phyloP scores from a whole-genome alignment of 2,329 filamentous ascomycete species.

The Parafenestella ontariensis region DNA sequence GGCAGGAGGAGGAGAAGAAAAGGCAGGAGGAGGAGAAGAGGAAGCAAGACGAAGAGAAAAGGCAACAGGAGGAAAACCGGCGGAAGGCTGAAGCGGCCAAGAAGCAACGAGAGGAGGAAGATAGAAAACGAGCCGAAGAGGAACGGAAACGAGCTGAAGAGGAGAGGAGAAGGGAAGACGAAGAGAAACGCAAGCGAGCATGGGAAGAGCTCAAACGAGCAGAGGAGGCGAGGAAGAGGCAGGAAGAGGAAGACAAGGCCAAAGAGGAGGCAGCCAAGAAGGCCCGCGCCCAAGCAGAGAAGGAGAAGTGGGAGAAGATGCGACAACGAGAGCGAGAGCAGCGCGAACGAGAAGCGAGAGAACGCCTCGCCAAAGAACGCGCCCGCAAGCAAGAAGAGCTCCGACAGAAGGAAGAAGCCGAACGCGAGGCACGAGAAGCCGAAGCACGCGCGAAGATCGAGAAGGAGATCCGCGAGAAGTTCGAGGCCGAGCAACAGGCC shows the following conservation, averaged over 20 bases:
- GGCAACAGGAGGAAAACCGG: conserved; percentile 63
- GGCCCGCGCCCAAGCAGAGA: conserved; percentile 56
- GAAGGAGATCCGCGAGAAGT: conserved; percentile 52
- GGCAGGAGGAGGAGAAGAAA: conserved; percentile 50
- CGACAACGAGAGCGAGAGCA: conserved; percentile 57
- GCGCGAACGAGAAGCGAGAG: conserved; percentile 57
- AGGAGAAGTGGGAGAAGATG: conserved; percentile 60
- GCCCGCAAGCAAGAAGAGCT: conserved; percentile 50
- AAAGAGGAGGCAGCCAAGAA: conserved; percentile 58
- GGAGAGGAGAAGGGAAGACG: conserved; percentile 52
- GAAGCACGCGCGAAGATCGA: conserved; percentile 47
- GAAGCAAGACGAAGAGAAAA: conserved; percentile 52
- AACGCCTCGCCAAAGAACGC: conserved; percentile 53
- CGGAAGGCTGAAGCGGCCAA: conserved; percentile 50
- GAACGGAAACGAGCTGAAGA: conserved; percentile 14
- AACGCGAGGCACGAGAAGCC: conserved; percentile 45
- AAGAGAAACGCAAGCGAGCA: conserved; percentile 50
- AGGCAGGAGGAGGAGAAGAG: conserved; percentile 67
- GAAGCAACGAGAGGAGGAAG: conserved; percentile 55
- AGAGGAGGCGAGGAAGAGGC: conserved; percentile 44
- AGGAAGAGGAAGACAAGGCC: conserved; percentile 50
- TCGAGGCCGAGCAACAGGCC: conserved; percentile 49
- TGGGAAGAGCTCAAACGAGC: conserved; percentile 47
- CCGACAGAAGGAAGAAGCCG: conserved; percentile 51
- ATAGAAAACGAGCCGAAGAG: conserved; percentile 58